A percentile compares a stretch with the other conserved stretches of the same genome.
These are phyloP conservation scores for Lipomyces yamadae DNA, from an alignment of 805 yeast genomes.

Conservation along the genomic window DNA sequence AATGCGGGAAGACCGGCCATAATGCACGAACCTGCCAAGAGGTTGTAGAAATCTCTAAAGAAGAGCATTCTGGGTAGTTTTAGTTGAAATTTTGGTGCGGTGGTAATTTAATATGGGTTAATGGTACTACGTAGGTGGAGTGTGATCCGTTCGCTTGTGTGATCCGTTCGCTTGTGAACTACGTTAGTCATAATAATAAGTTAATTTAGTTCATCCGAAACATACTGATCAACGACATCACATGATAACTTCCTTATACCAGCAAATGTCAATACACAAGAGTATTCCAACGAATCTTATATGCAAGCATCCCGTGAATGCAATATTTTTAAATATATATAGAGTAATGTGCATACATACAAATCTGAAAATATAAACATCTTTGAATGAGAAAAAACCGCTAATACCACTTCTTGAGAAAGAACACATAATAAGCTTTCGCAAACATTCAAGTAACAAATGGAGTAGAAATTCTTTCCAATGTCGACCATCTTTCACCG, in stretches of 20 bases:
- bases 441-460: not conserved
- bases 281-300: not conserved
- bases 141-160: too few relatives aligned
- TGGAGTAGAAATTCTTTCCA: not conserved
- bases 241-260: not conserved
- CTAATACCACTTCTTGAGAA: not conserved
- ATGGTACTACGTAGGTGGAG: not conserved
- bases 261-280: not conserved
- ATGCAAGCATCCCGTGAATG: slow-evolving; percentile 1
- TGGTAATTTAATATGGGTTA: not conserved
- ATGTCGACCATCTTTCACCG: not conserved
- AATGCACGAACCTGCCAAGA: not conserved
- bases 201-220: too few relatives aligned
- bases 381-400: not conserved
- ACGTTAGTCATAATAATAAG: too few relatives aligned
- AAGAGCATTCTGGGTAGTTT: not conserved
- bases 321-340: slow-evolving; percentile 3
- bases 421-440: not conserved
- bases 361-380: not conserved
- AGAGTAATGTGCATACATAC: not conserved
- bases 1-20: not conserved
- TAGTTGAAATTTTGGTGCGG: not conserved
- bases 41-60: slow-evolving; percentile 1
- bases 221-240: not conserved
- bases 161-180: too few relatives aligned